Evolutionary conservation across 768 basidiomycete genomes (phyloP).

Genomic region (Tulasnella calospora): DNA sequence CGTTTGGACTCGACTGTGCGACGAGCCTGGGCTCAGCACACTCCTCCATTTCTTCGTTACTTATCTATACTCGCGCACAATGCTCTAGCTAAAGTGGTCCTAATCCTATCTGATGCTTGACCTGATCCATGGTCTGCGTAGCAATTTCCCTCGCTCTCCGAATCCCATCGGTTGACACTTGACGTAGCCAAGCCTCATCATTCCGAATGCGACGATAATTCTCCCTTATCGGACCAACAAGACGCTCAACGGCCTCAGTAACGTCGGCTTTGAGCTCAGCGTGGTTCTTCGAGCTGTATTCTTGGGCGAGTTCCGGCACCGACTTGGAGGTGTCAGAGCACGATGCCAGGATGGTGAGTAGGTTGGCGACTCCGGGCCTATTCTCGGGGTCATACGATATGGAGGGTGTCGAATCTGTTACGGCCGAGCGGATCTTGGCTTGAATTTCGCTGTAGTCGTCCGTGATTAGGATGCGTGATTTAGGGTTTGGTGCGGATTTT

Average conservation of each 20-base stretch:
- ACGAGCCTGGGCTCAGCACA: background rate
- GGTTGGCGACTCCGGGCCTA: slow-evolving; percentile 81
- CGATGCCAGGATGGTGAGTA: slow-evolving; percentile 73
- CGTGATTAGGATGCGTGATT: slow-evolving; percentile 82
- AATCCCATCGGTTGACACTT: slow-evolving; percentile 62
- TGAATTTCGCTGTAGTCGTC: slow-evolving; percentile 59
- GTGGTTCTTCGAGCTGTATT: slow-evolving; percentile 55
- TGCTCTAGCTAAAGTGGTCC: slow-evolving; percentile 27
- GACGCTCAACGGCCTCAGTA: slow-evolving; percentile 62
- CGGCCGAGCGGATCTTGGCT: slow-evolving; percentile 69
- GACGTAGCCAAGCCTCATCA: slow-evolving; percentile 56
- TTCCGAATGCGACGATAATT: slow-evolving; percentile 61
- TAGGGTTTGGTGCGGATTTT: slow-evolving; percentile 73
- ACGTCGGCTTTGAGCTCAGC: slow-evolving; percentile 70
- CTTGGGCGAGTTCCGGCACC: slow-evolving; percentile 41
- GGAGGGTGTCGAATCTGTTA: slow-evolving; percentile 73
- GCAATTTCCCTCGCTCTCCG: slow-evolving; percentile 59
- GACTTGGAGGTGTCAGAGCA: slow-evolving; percentile 42
- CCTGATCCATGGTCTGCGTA: slow-evolving; percentile 56
- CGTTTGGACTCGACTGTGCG: background rate
- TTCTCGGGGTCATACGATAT: slow-evolving; percentile 73
- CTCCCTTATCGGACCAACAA: slow-evolving; percentile 58
- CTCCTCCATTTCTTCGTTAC: background rate
- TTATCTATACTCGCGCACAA: background rate
- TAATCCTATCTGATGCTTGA: slow-evolving; percentile 64